A percentile compares a stretch with the other conserved stretches of the same genome.
Conservation (phyloP, 257 asterid genomes). For the Nyctanthes arbortristis region DNA sequence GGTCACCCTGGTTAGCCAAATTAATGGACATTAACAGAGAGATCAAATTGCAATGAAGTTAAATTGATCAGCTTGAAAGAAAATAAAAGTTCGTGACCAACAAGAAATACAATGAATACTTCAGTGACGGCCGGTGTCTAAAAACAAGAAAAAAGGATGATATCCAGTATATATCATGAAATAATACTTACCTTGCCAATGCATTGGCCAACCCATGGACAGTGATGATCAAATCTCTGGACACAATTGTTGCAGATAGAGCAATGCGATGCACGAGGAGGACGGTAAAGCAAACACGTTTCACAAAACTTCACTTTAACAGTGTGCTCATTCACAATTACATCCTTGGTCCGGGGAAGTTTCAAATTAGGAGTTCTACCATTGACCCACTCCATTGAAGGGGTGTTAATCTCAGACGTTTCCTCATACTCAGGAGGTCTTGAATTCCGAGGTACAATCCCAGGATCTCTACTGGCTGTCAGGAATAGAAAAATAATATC, state of each 20-base stretch:
- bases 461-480: conserved; percentile 85
- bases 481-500: conserved; percentile 68
- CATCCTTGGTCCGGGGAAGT: conserved; percentile 73
- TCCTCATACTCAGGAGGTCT: conserved; percentile 72
- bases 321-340: conserved; percentile 66
- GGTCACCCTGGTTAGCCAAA: background rate
- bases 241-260: conserved; percentile 96
- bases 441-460: conserved; percentile 67
- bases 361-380: conserved; percentile 73
- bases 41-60: background rate
- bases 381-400: conserved; percentile 90
- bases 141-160: background rate
- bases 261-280: conserved; percentile 98
- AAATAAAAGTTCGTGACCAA: background rate
- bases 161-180: background rate
- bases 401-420: conserved; percentile 44
- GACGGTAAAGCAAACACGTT: conserved; percentile 87
- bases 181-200: conserved; percentile 74
- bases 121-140: background rate
- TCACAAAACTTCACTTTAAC: conserved; percentile 80
- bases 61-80: background rate
- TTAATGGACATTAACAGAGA: background rate
- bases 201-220: conserved; percentile 98
- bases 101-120: background rate
- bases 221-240: conserved; percentile 88